Conservation (phyloP, 2,329 filamentous ascomycete genomes). For the Talaromyces pinophilus region DNA sequence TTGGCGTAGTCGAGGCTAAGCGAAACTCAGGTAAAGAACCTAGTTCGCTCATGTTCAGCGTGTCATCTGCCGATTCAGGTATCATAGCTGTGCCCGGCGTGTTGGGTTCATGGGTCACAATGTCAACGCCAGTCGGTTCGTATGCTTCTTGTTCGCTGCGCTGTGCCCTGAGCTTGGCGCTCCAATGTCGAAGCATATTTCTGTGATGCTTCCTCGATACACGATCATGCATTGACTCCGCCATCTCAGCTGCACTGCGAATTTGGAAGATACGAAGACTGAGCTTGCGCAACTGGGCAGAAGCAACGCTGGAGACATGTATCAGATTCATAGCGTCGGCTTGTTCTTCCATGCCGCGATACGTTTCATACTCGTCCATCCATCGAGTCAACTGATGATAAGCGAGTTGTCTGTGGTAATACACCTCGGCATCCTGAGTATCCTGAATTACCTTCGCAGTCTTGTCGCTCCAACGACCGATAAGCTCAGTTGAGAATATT, state of each 20-base stretch:
- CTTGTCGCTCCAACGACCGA: slow-evolving; percentile 48
- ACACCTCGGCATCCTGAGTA: slow-evolving; percentile 40
- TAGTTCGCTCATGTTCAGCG: slow-evolving; percentile 42
- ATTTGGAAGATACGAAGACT: slow-evolving; percentile 60
- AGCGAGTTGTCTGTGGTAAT: slow-evolving; percentile 41
- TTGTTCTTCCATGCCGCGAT: slow-evolving; percentile 43
- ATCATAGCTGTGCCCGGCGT: slow-evolving; percentile 33
- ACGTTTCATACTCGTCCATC: slow-evolving; percentile 37
- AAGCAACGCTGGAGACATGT: slow-evolving; percentile 50
- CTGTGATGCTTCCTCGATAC: slow-evolving; percentile 58
- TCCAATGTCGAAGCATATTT: slow-evolving; percentile 59
- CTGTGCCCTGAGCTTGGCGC: slow-evolving; percentile 44
- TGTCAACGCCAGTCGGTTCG: slow-evolving; percentile 28
- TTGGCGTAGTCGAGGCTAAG: slow-evolving; percentile 37
- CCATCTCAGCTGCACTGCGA: slow-evolving; percentile 53
- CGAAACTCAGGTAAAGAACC: slow-evolving; percentile 34
- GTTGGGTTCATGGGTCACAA: slow-evolving; percentile 29
- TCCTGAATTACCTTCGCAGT: slow-evolving; percentile 39
- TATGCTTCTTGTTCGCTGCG: slow-evolving; percentile 35
- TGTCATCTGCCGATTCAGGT: slow-evolving; percentile 37
- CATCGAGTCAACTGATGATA: slow-evolving; percentile 43
- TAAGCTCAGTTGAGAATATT: slow-evolving; percentile 36
- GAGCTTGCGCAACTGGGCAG: slow-evolving; percentile 55
- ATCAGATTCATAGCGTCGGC: slow-evolving; percentile 51
- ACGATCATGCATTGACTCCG: slow-evolving; percentile 54